A percentile compares a stretch with the other conserved stretches of the same genome.
Conservation (phyloP, 2,329 filamentous ascomycete species). For the Microascus cirrosus region DNA sequence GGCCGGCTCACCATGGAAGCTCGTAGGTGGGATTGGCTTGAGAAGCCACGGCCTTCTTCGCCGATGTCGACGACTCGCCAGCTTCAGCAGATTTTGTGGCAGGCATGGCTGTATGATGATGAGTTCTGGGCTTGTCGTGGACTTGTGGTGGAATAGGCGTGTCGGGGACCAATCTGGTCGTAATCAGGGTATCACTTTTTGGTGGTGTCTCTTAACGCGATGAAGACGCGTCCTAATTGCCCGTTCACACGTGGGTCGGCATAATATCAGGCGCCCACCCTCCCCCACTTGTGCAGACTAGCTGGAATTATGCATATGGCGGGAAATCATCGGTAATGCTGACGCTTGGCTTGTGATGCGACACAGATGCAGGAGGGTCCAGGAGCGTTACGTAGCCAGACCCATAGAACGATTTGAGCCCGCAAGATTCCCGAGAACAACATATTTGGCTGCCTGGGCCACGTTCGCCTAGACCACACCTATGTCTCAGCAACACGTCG, state of each 20-base stretch:
- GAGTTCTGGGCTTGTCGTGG: not conserved
- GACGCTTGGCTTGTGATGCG: not conserved
- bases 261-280: not conserved
- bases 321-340: not conserved
- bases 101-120: constrained; percentile 25
- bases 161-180: not conserved
- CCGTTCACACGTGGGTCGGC: not conserved
- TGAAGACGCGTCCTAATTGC: not conserved
- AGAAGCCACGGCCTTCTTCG: constrained; percentile 42
- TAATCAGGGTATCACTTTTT: not conserved
- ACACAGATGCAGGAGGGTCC: not conserved
- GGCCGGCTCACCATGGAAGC: constrained; percentile 56
- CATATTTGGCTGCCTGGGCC: not conserved
- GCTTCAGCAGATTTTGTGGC: constrained; percentile 35
- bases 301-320: not conserved
- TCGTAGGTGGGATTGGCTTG: constrained; percentile 53
- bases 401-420: not conserved
- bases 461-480: not conserved
- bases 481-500: not conserved
- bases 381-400: constrained; percentile 5
- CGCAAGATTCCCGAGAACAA: not conserved
- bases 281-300: not conserved
- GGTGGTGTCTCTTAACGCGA: not conserved
- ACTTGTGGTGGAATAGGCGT: not conserved
- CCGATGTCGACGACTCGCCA: constrained; percentile 50